Base-by-base conservation (phyloP, 768 basidiomycete genomes). In the Amanita rimosa region DNA sequence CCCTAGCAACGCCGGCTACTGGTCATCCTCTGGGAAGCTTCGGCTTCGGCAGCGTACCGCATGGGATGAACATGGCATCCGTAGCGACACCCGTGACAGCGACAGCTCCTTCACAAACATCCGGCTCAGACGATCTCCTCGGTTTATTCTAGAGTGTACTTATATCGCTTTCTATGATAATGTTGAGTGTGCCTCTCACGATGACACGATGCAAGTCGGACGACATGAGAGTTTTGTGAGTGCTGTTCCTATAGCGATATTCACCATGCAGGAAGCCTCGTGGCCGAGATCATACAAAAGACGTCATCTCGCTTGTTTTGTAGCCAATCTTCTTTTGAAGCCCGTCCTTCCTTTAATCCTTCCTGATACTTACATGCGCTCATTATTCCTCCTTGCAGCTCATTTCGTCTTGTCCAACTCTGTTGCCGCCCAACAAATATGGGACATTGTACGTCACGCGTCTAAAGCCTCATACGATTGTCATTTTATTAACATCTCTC, bases 381-480 rank as follows among this genome's bases (percentile, higher is more conserved):
- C 41, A 43, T 27, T 27, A 27, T 27, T 36, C 26, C 38, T 48
- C 49, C 45, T 54, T 44, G 38, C 48, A 36, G 46, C 29, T 13
- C 16, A 35, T 41, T 49, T 51, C 34, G 41, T 42, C 31, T 48
- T 63, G 29, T 56, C 63, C 40, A 49, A 57, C 26, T 48, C 53
- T 5, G 64, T 53, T 35, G 60, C 63, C 34, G 72, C 69, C 9
- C 76, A 78, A 53, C 74, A 78, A 48, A 78, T 79, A 49, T 75
- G 67, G 64, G 76, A 77, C 48, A 67, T 76, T 21, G 77, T 78
- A 54, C 49, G 74, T 64, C 3, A 47, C 10, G 31, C 40, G 35
- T 33, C 50, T 41, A 13, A 29, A 33, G 13, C 39, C 44, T 54
- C 17, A 50, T 34, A 35, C 45, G 22, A 5, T 26, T 3, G 1